A percentile compares a stretch with the other conserved stretches of the same genome.
Evolutionary conservation across 176 grass and related monocot genomes (phyloP).

Genomic region (Tuctoria greenei): DNA sequence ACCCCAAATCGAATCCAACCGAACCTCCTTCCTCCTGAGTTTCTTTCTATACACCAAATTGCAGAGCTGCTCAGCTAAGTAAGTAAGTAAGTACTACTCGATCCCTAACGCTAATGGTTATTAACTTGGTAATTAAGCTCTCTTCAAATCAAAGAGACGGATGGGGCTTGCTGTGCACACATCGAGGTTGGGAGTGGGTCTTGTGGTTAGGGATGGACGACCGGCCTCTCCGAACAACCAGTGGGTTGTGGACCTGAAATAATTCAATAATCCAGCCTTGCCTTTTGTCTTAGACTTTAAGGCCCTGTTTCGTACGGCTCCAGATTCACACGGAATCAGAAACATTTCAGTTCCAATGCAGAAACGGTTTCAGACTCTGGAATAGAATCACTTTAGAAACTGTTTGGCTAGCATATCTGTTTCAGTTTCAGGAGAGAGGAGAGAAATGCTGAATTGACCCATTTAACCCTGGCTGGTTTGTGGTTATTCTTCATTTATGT

Average conservation of each 20-base stretch:
- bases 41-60: conserved; percentile 37
- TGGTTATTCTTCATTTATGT: too few relatives aligned
- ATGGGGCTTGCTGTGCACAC: conserved; percentile 48
- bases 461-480: too few relatives aligned
- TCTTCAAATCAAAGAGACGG: conserved; percentile 48
- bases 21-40: background rate
- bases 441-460: too few relatives aligned
- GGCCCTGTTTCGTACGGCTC: too few relatives aligned
- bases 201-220: conserved; percentile 49
- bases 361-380: too few relatives aligned
- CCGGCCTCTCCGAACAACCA: conserved; percentile 58
- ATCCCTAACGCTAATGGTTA: conserved; percentile 35
- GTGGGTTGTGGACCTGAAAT: conserved; percentile 52
- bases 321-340: too few relatives aligned
- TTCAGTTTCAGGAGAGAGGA: too few relatives aligned
- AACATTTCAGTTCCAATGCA: too few relatives aligned
- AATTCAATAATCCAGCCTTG: conserved; percentile 34
- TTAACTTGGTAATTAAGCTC: conserved; percentile 32
- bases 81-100: too few relatives aligned
- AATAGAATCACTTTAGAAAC: too few relatives aligned
- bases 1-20: conserved; percentile 8
- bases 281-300: conserved; percentile 60
- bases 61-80: too few relatives aligned
- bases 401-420: too few relatives aligned
- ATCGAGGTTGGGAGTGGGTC: conserved; percentile 62